A percentile compares a stretch with the other conserved stretches of the same genome.
These are phyloP conservation scores for Aspergillus cristatus DNA, from an alignment of 495 filamentous ascomycete genomes.

Conservation along the genomic window DNA sequence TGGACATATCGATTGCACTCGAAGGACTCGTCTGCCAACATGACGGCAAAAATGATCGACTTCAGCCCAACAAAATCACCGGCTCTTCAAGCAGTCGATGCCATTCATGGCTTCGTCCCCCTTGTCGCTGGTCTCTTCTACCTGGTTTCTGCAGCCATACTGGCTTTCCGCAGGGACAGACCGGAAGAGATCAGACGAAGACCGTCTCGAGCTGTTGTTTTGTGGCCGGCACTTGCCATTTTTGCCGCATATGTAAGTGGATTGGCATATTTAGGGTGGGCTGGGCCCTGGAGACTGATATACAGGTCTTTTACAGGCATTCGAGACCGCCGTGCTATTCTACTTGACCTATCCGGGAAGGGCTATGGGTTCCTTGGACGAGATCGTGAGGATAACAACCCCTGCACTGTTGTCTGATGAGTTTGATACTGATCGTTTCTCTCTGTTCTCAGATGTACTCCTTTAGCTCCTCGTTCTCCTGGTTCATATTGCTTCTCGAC, in stretches of 20 bases:
- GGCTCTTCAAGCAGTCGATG: not conserved
- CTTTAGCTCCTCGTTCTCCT: conserved; percentile 5
- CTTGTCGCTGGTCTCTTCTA: not conserved
- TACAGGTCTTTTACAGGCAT: not conserved
- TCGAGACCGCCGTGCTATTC: not conserved
- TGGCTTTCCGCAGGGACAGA: not conserved
- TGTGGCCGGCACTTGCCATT: conserved; percentile 1
- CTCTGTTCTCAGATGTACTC: conserved; percentile 1
- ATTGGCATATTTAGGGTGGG: too few species aligned
- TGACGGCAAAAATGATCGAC: too few species aligned
- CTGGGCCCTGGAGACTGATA: not conserved
- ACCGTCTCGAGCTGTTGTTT: not conserved
- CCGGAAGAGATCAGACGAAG: not conserved
- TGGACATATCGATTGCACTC: too few species aligned
- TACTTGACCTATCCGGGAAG: not conserved
- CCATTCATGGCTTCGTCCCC: not conserved
- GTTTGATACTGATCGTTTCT: too few species aligned
- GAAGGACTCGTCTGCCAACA: too few species aligned
- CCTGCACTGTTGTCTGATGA: not conserved
- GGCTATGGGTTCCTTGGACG: not conserved
- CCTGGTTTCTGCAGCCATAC: not conserved
- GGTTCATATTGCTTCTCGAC: conserved; percentile 2
- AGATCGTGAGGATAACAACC: not conserved
- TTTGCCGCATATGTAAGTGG: conserved; percentile 3
- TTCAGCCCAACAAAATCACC: not conserved